Conservation (phyloP, 1,139 yeast genomes). For the Scheffersomyces quercinus region DNA sequence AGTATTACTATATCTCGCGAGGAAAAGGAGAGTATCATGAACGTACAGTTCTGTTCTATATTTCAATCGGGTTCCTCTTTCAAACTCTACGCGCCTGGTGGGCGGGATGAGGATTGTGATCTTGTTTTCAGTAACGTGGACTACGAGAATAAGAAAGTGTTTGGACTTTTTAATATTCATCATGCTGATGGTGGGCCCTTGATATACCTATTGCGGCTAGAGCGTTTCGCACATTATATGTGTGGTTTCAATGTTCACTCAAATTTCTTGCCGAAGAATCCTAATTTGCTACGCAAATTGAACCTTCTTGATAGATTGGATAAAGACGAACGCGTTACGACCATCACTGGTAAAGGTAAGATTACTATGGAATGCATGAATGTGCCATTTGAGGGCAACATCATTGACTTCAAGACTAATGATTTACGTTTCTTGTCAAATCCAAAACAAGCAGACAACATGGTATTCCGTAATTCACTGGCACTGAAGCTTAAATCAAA, state of each 20-base stretch:
- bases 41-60: constrained; percentile 18
- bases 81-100: constrained; percentile 3
- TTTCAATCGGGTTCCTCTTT: constrained; percentile 23
- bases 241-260: constrained; percentile 6
- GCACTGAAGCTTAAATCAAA: constrained; percentile 12
- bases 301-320: constrained; percentile 5
- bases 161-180: constrained; percentile 17
- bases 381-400: constrained; percentile 20
- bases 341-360: neutral
- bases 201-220: neutral
- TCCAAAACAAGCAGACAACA: constrained; percentile 2
- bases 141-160: constrained; percentile 17
- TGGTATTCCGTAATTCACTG: constrained; percentile 9
- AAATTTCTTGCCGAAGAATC: constrained; percentile 4
- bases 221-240: constrained; percentile 3
- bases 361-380: neutral
- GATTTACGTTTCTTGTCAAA: constrained; percentile 35
- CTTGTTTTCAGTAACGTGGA: constrained; percentile 22
- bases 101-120: constrained; percentile 3
- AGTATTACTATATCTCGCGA: constrained; percentile 5
- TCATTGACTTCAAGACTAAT: constrained; percentile 36
- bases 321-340: neutral
- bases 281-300: constrained; percentile 7
- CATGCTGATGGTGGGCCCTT: neutral
- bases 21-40: constrained; percentile 22